Percentiles rank a stretch among this genome's conserved stretches.
Evolutionary conservation across 495 filamentous ascomycete species (phyloP).

Genomic region (Talaromyces wortmannii): DNA sequence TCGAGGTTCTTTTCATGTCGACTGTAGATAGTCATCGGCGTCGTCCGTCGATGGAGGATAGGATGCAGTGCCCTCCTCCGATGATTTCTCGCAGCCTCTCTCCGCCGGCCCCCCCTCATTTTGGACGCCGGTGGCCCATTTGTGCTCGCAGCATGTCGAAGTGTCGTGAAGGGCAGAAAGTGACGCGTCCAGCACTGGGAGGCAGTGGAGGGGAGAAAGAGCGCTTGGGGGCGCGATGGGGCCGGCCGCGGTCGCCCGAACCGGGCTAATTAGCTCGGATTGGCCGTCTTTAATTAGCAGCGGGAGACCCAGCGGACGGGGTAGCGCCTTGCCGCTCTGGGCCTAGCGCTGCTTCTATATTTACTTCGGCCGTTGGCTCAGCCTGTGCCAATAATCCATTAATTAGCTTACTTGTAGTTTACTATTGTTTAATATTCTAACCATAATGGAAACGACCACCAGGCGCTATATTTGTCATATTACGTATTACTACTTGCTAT

Average conservation of each 20-base stretch:
- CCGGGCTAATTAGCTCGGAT: background rate
- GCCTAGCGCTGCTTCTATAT: too few relatives aligned
- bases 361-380: too few relatives aligned
- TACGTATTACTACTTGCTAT: too few relatives aligned
- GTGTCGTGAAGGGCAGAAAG: background rate
- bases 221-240: background rate
- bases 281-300: background rate
- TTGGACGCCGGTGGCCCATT: too few relatives aligned
- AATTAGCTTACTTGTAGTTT: too few relatives aligned
- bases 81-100: background rate
- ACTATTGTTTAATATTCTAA: too few relatives aligned
- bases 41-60: background rate
- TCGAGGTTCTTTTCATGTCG: too few relatives aligned
- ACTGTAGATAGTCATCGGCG: background rate
- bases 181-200: background rate
- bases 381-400: too few relatives aligned
- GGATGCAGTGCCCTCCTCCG: background rate
- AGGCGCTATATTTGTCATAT: too few relatives aligned
- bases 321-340: background rate
- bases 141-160: too few relatives aligned
- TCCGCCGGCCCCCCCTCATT: background rate
- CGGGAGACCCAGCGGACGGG: background rate
- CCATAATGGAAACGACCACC: too few relatives aligned
- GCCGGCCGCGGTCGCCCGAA: background rate
- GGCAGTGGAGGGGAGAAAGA: background rate